Percentiles rank a stretch among this genome's conserved stretches.
Evolutionary conservation across 768 basidiomycete genomes (phyloP).

Genomic region (Agrocybe praecox): DNA sequence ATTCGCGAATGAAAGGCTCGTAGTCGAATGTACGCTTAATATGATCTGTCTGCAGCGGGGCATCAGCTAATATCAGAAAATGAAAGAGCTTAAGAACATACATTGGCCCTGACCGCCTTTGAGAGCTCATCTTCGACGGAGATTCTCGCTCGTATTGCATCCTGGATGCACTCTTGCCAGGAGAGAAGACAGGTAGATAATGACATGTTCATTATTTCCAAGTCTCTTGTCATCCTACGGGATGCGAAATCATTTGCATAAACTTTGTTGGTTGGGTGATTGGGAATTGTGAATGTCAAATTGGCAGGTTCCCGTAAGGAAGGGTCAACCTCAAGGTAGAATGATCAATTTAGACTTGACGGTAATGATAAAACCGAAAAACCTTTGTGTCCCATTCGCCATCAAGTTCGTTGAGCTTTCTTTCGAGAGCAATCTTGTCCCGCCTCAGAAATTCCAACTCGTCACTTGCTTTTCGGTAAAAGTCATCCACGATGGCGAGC

Average conservation of each 20-base stretch:
- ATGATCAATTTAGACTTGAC: background rate
- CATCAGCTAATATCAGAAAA: background rate
- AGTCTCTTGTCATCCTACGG: conserved; percentile 41
- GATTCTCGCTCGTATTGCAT: conserved; percentile 40
- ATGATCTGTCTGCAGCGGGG: conserved; percentile 44
- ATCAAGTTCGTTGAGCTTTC: conserved; percentile 30
- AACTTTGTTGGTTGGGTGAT: conserved; percentile 23
- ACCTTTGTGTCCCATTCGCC: conserved; percentile 39
- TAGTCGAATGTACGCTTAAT: conserved; percentile 64
- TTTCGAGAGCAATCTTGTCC: conserved; percentile 47
- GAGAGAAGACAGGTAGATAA: conserved; percentile 33
- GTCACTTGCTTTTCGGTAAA: conserved; percentile 50
- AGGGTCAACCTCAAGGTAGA: conserved; percentile 39
- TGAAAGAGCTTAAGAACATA: conserved; percentile 28
- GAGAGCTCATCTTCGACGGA: conserved; percentile 52
- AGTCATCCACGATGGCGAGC: conserved; percentile 59
- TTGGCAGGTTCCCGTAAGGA: conserved; percentile 30
- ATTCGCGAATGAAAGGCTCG: conserved; percentile 58
- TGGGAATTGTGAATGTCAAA: conserved; percentile 19
- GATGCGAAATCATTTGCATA: conserved; percentile 49
- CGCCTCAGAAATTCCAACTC: conserved; percentile 54
- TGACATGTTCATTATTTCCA: conserved; percentile 46
- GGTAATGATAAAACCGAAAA: background rate
- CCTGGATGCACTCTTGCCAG: conserved; percentile 50
- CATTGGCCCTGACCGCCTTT: conserved; percentile 45